Evolutionary conservation across 208 protist species (phyloP), one percentile per base, ranked within the genome.

Genomic region (Leishmania lainsoni): DNA sequence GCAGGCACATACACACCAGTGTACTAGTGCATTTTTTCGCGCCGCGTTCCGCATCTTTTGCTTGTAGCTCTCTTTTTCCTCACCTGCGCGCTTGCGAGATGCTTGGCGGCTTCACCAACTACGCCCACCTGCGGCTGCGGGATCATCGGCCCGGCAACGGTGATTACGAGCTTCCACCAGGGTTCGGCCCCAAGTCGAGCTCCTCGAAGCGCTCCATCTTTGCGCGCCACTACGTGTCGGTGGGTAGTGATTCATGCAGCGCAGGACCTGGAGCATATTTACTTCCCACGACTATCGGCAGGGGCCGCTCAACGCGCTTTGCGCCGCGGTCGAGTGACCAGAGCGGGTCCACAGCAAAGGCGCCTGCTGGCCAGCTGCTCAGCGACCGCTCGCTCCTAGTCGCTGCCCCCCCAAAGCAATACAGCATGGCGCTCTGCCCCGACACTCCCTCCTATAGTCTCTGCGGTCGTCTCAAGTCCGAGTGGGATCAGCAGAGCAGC

Each of bases 361-460:
- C 5, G 39, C 16, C 65, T 70, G 65, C 29, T 70, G 32, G 65
- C 35, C 65, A 70, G 65, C 1, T 29, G 32, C 17, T 35, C 17
- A 45, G 65, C 65, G 65, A 70, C 16, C 32, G 65, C 9, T 8
- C 75, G 52, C 71, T 39, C 39, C 51, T 70, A 17, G 32, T 49
- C 48, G 59, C 61, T 22, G 52, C 51, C 32, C 65, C 84, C 22
- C 85, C 90, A 54, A 96, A 94, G 83, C 88, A 94, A 81, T 93
- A 94, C 85, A 94, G 88, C 82, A 90, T 94, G 86, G 90, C 92
- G 6, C 82, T 92, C 49, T 76, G 32, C 56, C 89, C 93, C 32
- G 87, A 92, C 79, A 89, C 90, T 39, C 93, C 93, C 59, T 78
- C 88, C 22, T 96, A 91, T 83, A 93, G 90, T 59, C 85, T 96